Evolutionary conservation across 2,329 filamentous ascomycete genomes (phyloP).

Genomic region (Myriangium duriaei): DNA sequence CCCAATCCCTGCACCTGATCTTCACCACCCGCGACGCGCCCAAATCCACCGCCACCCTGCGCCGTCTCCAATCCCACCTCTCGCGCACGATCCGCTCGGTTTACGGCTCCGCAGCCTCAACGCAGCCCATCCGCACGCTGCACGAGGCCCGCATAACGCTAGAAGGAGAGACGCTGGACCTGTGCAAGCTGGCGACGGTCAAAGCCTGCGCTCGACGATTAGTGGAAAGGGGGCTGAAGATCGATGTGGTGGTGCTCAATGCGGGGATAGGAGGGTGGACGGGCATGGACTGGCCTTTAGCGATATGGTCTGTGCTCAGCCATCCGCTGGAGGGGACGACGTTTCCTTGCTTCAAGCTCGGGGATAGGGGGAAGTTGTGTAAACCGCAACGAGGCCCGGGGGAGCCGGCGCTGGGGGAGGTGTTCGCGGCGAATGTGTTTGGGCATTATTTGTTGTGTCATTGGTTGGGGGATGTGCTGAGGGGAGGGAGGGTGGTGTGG

Average conservation of each 20-base stretch:
- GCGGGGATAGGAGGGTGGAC: slow-evolving; percentile 81
- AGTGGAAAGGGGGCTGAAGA: slow-evolving; percentile 47
- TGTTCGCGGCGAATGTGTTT: slow-evolving; percentile 88
- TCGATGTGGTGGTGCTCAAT: slow-evolving; percentile 75
- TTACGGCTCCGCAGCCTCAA: slow-evolving; percentile 19
- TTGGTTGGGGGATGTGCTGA: slow-evolving; percentile 62
- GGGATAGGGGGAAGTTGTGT: slow-evolving; percentile 43
- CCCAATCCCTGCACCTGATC: slow-evolving; percentile 63
- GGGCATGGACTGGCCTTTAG: slow-evolving; percentile 56
- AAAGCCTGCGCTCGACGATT: slow-evolving; percentile 41
- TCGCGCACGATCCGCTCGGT: slow-evolving; percentile 30
- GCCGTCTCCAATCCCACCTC: slow-evolving; percentile 51
- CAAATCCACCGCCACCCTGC: slow-evolving; percentile 64
- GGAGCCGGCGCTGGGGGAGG: slow-evolving; percentile 57
- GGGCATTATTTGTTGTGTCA: slow-evolving; percentile 87
- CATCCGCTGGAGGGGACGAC: slow-evolving; percentile 58
- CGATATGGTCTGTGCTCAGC: slow-evolving; percentile 45
- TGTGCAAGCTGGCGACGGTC: slow-evolving; percentile 43
- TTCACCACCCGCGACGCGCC: slow-evolving; percentile 65
- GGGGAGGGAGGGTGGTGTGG: slow-evolving; percentile 59
- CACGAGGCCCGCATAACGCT: slow-evolving; percentile 36
- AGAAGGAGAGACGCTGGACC: slow-evolving; percentile 45
- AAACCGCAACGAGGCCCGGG: slow-evolving; percentile 33
- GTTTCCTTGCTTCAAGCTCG: slow-evolving; percentile 66
- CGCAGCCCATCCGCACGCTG: slow-evolving; percentile 29